A percentile compares a stretch with the other conserved stretches of the same genome.
phyloP scores from a whole-genome alignment of 305 asterid species.

The Fraxinus paxiana region DNA sequence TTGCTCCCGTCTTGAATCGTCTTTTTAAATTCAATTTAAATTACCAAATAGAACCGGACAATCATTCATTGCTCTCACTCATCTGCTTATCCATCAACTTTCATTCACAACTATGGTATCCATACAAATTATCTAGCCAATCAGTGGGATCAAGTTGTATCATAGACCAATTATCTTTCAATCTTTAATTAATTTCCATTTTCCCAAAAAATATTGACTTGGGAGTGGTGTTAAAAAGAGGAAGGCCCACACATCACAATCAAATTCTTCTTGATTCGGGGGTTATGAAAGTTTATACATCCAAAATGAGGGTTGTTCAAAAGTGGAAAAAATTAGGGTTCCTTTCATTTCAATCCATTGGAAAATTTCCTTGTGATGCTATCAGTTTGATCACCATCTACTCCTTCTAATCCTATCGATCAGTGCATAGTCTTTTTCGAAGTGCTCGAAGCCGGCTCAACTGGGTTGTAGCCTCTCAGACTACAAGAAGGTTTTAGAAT shows the following conservation, averaged over 20 bases:
- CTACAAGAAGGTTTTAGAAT: neutral
- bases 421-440: neutral
- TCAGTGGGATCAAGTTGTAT: neutral
- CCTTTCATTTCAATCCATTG: neutral
- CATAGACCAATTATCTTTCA: neutral
- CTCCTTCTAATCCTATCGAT: neutral
- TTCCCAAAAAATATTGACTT: neutral
- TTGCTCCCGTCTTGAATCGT: neutral
- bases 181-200: neutral
- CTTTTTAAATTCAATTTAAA: neutral
- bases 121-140: neutral
- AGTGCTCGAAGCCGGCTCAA: neutral
- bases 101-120: neutral
- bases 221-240: neutral
- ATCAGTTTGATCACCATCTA: neutral
- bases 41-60: neutral
- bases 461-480: neutral
- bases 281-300: neutral
- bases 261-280: neutral
- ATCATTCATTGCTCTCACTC: neutral
- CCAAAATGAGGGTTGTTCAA: neutral
- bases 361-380: neutral
- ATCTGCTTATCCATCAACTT: neutral
- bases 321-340: neutral
- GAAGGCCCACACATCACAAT: neutral